phyloP scores from a whole-genome alignment of 2,329 filamentous ascomycete species.

The Fusarium continuum region DNA sequence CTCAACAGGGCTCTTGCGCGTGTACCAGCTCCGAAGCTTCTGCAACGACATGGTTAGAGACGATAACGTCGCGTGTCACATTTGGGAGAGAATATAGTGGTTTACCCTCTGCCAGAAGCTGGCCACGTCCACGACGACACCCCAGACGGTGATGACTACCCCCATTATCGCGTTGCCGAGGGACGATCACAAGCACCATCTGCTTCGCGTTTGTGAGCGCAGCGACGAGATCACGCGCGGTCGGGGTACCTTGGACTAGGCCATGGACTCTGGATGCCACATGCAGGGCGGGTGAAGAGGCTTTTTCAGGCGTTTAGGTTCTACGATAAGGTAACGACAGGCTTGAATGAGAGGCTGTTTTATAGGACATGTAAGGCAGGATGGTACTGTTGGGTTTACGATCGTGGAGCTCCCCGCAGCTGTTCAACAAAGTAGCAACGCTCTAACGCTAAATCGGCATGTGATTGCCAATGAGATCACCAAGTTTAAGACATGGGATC shows the following conservation, averaged over 20 bases:
- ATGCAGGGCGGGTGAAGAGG: slow-evolving; percentile 15
- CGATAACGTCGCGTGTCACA: slow-evolving; percentile 7
- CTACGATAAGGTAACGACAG: not conserved
- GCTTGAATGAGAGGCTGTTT: not conserved
- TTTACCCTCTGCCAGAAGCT: slow-evolving; percentile 70
- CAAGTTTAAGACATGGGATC: slow-evolving; percentile 24
- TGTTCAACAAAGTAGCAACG: slow-evolving; percentile 34
- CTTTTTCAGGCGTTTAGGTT: slow-evolving; percentile 1
- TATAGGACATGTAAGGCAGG: slow-evolving; percentile 27
- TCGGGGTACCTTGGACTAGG: slow-evolving; percentile 24
- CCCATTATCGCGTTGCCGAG: slow-evolving; percentile 54
- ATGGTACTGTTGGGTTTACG: slow-evolving; percentile 38
- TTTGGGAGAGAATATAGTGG: slow-evolving; percentile 26
- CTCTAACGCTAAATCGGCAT: slow-evolving; percentile 40
- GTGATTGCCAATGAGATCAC: slow-evolving; percentile 46
- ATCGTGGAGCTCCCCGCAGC: slow-evolving; percentile 38
- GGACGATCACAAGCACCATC: slow-evolving; percentile 47
- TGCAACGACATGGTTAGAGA: slow-evolving; percentile 50
- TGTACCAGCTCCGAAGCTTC: slow-evolving; percentile 76
- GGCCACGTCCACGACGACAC: slow-evolving; percentile 68
- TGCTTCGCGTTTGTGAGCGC: slow-evolving; percentile 19
- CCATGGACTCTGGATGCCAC: slow-evolving; percentile 28
- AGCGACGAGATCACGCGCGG: slow-evolving; percentile 29
- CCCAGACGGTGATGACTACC: slow-evolving; percentile 60
- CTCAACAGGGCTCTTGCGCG: slow-evolving; percentile 69